phyloP scores from a whole-genome alignment of 495 filamentous ascomycete genomes.

The Cercophora sp. region DNA sequence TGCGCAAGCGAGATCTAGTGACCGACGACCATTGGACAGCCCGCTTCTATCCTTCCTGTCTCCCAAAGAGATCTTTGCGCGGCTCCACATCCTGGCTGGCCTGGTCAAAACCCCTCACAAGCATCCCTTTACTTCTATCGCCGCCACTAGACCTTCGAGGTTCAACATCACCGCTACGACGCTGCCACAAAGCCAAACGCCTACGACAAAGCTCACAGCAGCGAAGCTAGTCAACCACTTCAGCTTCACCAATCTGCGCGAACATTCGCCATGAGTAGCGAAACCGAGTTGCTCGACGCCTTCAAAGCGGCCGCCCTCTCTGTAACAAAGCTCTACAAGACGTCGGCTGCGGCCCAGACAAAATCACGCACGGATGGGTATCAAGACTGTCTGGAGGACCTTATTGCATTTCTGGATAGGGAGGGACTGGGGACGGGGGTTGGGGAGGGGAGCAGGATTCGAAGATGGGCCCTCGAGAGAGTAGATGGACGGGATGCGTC shows the following conservation, averaged over 20 bases:
- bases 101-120: constrained; percentile 12
- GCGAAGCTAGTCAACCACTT: too few relatives aligned
- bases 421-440: constrained; percentile 71
- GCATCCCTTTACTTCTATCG: constrained; percentile 1
- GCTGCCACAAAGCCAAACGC: too few relatives aligned
- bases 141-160: background rate
- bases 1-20: constrained; percentile 1
- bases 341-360: constrained; percentile 70
- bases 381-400: constrained; percentile 88
- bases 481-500: constrained; percentile 56
- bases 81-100: background rate
- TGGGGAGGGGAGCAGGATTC: constrained; percentile 75
- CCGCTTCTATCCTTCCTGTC: background rate
- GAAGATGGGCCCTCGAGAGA: constrained; percentile 81
- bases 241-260: too few relatives aligned
- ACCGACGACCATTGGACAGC: background rate
- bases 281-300: constrained; percentile 76
- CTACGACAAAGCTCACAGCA: too few relatives aligned
- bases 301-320: constrained; percentile 92
- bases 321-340: constrained; percentile 94
- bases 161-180: background rate
- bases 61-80: background rate
- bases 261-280: constrained; percentile 33
- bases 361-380: constrained; percentile 76
- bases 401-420: constrained; percentile 77